These are phyloP conservation scores for Lasiodiplodia sp. DNA, from an alignment of 2,329 filamentous ascomycete genomes.

Conservation along the genomic window DNA sequence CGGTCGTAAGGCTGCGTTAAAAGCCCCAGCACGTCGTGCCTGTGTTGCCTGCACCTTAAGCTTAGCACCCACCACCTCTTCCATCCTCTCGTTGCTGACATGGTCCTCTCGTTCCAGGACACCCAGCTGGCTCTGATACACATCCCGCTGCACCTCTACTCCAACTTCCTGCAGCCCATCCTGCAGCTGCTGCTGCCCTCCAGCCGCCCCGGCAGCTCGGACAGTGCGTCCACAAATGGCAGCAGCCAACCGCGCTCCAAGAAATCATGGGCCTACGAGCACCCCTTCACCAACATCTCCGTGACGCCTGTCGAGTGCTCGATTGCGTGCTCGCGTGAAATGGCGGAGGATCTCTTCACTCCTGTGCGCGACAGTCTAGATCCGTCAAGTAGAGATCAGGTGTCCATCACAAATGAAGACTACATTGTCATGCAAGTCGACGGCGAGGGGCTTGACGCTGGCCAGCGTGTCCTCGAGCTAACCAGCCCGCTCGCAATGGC, in stretches of 20 bases:
- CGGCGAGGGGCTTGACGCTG: slow-evolving; percentile 88
- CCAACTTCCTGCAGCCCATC: slow-evolving; percentile 83
- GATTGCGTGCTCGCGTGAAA: slow-evolving; percentile 81
- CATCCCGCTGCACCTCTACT: slow-evolving; percentile 80
- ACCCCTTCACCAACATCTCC: slow-evolving; percentile 91
- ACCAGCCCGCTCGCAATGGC: slow-evolving; percentile 90
- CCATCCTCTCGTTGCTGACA: slow-evolving; percentile 38
- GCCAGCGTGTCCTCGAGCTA: slow-evolving; percentile 87
- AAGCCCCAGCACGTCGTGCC: slow-evolving; percentile 29
- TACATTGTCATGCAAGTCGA: slow-evolving; percentile 91
- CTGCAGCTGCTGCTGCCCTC: slow-evolving; percentile 80
- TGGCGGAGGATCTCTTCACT: slow-evolving; percentile 77
- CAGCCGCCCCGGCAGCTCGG: slow-evolving; percentile 37
- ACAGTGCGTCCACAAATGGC: slow-evolving; percentile 37
- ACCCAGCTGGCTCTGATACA: slow-evolving; percentile 88
- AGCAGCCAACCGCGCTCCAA: slow-evolving; percentile 40
- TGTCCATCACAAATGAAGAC: slow-evolving; percentile 81
- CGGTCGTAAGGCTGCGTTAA: slow-evolving; percentile 27
- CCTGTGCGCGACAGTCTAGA: slow-evolving; percentile 73
- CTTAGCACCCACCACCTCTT: slow-evolving; percentile 5
- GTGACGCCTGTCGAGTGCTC: slow-evolving; percentile 93
- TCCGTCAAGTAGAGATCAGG: slow-evolving; percentile 48
- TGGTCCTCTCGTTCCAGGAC: slow-evolving; percentile 66
- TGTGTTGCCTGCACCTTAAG: slow-evolving; percentile 28
- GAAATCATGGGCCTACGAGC: slow-evolving; percentile 59